These are phyloP conservation scores for Lithospermum erythrorhizon DNA, from an alignment of 257 asterid genomes.

Conservation along the genomic window DNA sequence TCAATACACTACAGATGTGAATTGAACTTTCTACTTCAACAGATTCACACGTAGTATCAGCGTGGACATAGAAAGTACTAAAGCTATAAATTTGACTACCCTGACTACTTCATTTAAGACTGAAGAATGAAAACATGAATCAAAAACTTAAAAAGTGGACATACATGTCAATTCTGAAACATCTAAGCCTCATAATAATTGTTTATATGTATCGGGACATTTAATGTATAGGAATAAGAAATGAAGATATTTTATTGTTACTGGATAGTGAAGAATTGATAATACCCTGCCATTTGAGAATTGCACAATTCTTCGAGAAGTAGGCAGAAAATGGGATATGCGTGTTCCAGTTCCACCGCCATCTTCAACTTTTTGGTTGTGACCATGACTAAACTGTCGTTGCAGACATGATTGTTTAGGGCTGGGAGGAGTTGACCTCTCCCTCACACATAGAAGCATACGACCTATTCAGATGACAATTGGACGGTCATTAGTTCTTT, in stretches of 20 bases:
- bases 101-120: too few species aligned
- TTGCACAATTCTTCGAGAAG: slow-evolving; percentile 95
- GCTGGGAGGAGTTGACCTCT: slow-evolving; percentile 64
- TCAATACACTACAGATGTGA: too few species aligned
- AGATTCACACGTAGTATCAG: too few species aligned
- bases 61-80: too few species aligned
- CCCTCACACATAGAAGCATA: slow-evolving; percentile 98
- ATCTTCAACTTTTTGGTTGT: slow-evolving; percentile 73
- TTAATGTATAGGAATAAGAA: not conserved
- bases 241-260: too few species aligned
- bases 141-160: not conserved
- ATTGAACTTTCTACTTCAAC: too few species aligned
- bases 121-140: not conserved
- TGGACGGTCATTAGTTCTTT: not conserved
- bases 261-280: slow-evolving; percentile 3
- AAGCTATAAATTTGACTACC: too few species aligned
- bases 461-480: slow-evolving; percentile 44
- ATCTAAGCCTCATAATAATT: not conserved
- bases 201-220: not conserved
- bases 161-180: too few species aligned
- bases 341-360: slow-evolving; percentile 76
- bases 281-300: slow-evolving; percentile 90
- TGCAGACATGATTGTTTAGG: slow-evolving; percentile 79
- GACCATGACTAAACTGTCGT: slow-evolving; percentile 93
- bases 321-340: slow-evolving; percentile 92